Evolutionary conservation across 345 rosid genomes (phyloP).

Genomic region (Populus ilicifolia): DNA sequence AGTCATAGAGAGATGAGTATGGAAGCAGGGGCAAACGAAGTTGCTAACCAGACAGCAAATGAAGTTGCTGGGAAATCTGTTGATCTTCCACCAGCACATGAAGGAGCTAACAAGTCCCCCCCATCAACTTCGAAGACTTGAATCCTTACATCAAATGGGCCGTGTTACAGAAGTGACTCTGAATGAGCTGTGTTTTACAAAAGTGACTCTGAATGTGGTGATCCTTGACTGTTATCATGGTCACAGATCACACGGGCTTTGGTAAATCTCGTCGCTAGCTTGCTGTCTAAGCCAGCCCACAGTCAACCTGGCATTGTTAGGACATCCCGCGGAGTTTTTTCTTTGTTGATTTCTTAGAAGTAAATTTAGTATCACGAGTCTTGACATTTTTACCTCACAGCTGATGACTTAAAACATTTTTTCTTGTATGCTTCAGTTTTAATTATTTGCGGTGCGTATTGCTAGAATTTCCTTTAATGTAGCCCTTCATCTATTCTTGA

Average conservation of each 20-base stretch:
- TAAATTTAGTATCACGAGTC: constrained; percentile 1
- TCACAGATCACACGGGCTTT: neutral
- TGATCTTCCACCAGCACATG: constrained; percentile 20
- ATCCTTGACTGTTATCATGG: neutral
- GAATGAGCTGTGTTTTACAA: no score
- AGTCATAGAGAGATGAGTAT: constrained; percentile 39
- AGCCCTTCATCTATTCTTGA: neutral
- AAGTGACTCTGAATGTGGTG: neutral
- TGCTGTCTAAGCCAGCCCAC: neutral
- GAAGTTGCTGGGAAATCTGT: constrained; percentile 35
- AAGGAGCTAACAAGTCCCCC: constrained; percentile 18
- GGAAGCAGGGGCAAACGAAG: constrained; percentile 29
- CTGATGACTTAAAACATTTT: neutral
- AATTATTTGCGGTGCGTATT: neutral
- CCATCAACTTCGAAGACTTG: constrained; percentile 5
- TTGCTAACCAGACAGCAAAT: constrained; percentile 1
- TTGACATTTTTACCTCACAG: neutral
- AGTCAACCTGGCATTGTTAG: constrained; percentile 8
- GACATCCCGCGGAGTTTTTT: neutral
- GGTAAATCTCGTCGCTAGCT: no score
- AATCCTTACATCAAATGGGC: neutral
- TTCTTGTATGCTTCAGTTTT: neutral
- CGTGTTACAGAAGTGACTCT: neutral
- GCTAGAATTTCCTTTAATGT: neutral
- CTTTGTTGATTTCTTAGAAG: neutral